phyloP scores from a whole-genome alignment of 805 yeast genomes.

The Groenewaldozyma tartarivorans region DNA sequence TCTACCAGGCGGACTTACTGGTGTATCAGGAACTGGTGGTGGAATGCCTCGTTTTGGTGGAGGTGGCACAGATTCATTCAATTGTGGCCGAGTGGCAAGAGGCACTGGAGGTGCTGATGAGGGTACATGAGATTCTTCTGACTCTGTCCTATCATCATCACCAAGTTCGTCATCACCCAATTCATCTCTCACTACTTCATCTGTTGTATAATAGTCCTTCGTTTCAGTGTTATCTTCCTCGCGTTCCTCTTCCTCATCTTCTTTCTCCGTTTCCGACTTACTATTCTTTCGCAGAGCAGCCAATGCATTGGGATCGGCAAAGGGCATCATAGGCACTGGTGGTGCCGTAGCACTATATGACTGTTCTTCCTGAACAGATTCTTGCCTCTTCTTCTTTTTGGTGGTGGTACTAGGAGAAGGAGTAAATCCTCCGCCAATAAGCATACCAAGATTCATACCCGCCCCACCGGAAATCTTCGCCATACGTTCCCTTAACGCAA shows the following conservation, averaged over 20 bases:
- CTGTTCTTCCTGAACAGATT: conserved; percentile 17
- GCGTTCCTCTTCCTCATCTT: conserved; percentile 7
- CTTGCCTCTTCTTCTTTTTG: conserved; percentile 17
- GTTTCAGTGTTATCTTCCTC: neutral
- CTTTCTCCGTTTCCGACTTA: conserved; percentile 3
- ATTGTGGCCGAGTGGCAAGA: neutral
- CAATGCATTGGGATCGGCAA: conserved; percentile 32
- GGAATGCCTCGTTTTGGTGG: conserved; percentile 10
- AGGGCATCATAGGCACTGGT: conserved; percentile 47
- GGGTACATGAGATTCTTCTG: conserved; percentile 13
- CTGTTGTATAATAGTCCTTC: neutral
- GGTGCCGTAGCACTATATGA: conserved; percentile 22
- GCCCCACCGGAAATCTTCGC: conserved; percentile 89
- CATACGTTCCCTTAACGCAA: conserved; percentile 82
- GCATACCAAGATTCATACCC: conserved; percentile 31
- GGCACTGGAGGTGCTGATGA: conserved; percentile 4
- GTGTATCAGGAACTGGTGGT: conserved; percentile 17
- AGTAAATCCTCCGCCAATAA: conserved; percentile 20
- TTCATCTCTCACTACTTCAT: conserved; percentile 9
- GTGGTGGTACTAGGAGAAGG: conserved; percentile 23
- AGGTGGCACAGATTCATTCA: conserved; percentile 2
- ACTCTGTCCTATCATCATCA: conserved; percentile 22
- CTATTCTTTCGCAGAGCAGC: conserved; percentile 17
- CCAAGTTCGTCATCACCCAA: conserved; percentile 19
- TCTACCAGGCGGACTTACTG: neutral